These are phyloP conservation scores for Pichia ethanolica DNA, from an alignment of 805 yeast species.

Conservation along the genomic window DNA sequence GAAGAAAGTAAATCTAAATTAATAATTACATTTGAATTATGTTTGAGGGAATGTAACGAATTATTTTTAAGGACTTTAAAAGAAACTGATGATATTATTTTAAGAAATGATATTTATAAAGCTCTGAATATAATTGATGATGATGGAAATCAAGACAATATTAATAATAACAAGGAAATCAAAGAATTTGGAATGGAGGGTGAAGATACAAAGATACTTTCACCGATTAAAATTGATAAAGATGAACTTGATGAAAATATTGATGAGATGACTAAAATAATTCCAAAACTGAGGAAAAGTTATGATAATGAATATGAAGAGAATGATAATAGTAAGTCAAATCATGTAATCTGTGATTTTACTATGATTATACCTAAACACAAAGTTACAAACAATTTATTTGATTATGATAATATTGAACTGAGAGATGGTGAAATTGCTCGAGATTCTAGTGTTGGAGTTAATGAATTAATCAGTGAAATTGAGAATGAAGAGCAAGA, in stretches of 20 bases:
- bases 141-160: neutral
- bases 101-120: constrained; percentile 8
- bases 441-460: neutral
- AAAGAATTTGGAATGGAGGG: constrained; percentile 4
- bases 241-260: constrained; percentile 16
- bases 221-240: constrained; percentile 3
- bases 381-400: constrained; percentile 4
- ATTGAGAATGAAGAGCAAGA: neutral
- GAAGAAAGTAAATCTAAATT: constrained; percentile 6
- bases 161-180: neutral
- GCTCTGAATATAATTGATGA: neutral
- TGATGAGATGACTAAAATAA: constrained; percentile 26
- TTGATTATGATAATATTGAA: constrained; percentile 13
- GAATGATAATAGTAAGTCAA: constrained; percentile 8
- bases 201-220: neutral
- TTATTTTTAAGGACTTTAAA: constrained; percentile 14
- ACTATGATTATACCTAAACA: constrained; percentile 31
- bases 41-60: constrained; percentile 8
- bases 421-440: neutral
- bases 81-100: constrained; percentile 9
- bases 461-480: neutral
- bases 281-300: constrained; percentile 12
- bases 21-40: constrained; percentile 11
- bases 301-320: constrained; percentile 5
- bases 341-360: constrained; percentile 24